Evolutionary conservation across 2,329 filamentous ascomycete species (phyloP), one percentile per base, ranked within the genome.

Genomic region (Teratosphaeria gauchensis): DNA sequence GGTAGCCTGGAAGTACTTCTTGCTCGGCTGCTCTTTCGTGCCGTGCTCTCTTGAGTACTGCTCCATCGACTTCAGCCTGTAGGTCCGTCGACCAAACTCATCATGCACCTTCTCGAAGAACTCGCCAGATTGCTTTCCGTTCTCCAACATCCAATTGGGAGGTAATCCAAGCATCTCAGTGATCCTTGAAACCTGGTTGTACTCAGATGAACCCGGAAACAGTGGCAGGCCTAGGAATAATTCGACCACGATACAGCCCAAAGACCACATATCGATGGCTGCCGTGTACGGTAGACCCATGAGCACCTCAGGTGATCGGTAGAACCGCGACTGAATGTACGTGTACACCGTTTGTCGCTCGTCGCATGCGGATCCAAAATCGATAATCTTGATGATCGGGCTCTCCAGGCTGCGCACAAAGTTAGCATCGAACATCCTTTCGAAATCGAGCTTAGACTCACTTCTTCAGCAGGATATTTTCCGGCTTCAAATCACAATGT

Each of bases 361-460:
- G 73, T 99, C 94, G 74, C 94, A 99, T 14, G 94, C 94, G 42
- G 94, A 99, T 51, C 94, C 94, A 71, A 99, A 99, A 80, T 99
- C 94, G 73, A 99, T 99, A 69, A 99, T 96, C 75, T 99, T 99
- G 82, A 99, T 99, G 66, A 99, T 97, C 2, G 94, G 94, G 69
- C 92, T 97, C 74, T 99, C 94, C 51, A 99, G 84, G 72, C 84
- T 86, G 35, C 24, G 35, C 4, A 21, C 8, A 48, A 55, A 56
- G 2, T 31, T 58, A 53, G 60, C 32, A 58, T 48, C 32, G 51
- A 28, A 30, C n/a, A 53, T 12, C 55, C 54, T 61, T 56, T 60
- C 56, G 19, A 32, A 46, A 65, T 55, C 31, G 2, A 35, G 31
- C 1, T 5, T 16, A 24, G 12, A 76, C 79, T 68, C 67, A 85